phyloP scores from a whole-genome alignment of 148 eudicot genomes.

The Rhododendron henanense region DNA sequence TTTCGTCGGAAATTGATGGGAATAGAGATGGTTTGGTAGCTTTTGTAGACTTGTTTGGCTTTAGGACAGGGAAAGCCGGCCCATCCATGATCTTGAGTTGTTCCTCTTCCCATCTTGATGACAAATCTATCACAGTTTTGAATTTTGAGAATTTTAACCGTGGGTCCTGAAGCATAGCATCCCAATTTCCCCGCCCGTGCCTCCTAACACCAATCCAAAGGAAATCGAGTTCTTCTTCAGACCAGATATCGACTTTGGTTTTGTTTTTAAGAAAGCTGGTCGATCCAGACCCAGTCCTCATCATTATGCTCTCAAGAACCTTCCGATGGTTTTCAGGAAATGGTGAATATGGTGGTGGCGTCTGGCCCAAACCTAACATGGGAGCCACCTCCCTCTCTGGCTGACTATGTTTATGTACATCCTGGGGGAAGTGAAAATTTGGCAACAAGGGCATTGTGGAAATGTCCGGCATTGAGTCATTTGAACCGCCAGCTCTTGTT shows the following conservation, averaged over 20 bases:
- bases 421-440: constrained; percentile 47
- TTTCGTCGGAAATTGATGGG: constrained; percentile 71
- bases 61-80: constrained; percentile 31
- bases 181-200: constrained; percentile 88
- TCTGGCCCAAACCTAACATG: constrained; percentile 53
- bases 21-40: constrained; percentile 37
- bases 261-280: constrained; percentile 55
- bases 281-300: constrained; percentile 68
- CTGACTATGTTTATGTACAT: constrained; percentile 34
- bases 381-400: constrained; percentile 55
- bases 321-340: constrained; percentile 83
- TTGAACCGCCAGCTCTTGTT: constrained; percentile 38
- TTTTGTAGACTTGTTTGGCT: constrained; percentile 37
- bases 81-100: constrained; percentile 68
- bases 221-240: constrained; percentile 95
- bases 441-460: constrained; percentile 53
- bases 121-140: constrained; percentile 63
- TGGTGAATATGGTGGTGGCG: constrained; percentile 42
- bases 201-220: constrained; percentile 97
- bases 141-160: constrained; percentile 69
- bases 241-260: constrained; percentile 65
- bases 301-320: constrained; percentile 80
- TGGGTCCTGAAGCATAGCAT: constrained; percentile 72
- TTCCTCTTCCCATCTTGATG: constrained; percentile 87
- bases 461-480: constrained; percentile 26